Evolutionary conservation across 345 rosid genomes (phyloP), one percentile per base, ranked within the genome.

Genomic region (Pistacia atlantica): DNA sequence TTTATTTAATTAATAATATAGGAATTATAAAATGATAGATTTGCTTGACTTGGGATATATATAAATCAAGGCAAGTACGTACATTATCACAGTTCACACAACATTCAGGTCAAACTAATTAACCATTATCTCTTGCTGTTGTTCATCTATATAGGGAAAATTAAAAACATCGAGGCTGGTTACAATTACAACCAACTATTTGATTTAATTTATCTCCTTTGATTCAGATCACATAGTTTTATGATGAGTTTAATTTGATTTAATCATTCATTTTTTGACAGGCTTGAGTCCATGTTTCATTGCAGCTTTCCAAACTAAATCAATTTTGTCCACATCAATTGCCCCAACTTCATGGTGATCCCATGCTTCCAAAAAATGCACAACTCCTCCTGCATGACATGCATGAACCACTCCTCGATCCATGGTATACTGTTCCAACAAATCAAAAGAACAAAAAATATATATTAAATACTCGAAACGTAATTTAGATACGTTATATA

Each of bases 351-450:
- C 99, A 72, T 97, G 97, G 79, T 94, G 98, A 28, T 83, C 78
- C 97, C 97, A 97, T 1, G 98, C 99, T 76, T 97, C 94, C 1
- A 97, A 76, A 28, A 82, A 74, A 82, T 97, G 99, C 65, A 97
- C 98, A 83, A 94, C 91, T 0, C 98, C 99, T 2, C 99, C 99
- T 1, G 98, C 99, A 77, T 97, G 99, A 77, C 99, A 97, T 33
- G 99, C 99, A 60, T 97, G 99, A 0, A 94, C 98, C 4, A 91
- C 98, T 62, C 99, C 99, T 81, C 99, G 86, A 1, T 85, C 98
- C 99, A 97, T 88, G 2, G 98, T 91, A 69, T 97, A 97, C 99
- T 97, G 91, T 83, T 69, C 54, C 79, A 63, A 72, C 74, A 69
- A n/a, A 63, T 69, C 11, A 4, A 58, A n/a, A 12, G 10, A 49